Base-by-base conservation (phyloP, 108 stramenopile genomes). In the Asterionellopsis glacialis region DNA sequence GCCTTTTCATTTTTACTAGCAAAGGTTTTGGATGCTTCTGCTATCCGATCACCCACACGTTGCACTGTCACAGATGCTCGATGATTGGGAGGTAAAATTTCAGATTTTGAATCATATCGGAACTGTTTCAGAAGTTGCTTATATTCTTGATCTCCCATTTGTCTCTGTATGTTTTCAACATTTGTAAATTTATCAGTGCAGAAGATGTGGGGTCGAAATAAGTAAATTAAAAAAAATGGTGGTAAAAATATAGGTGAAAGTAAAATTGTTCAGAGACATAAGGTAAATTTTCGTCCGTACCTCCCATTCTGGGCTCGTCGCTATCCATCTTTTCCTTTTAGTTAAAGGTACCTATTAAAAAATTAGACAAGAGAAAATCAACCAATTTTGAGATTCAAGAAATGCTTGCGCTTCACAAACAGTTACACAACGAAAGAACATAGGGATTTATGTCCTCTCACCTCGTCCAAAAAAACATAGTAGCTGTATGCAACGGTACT, bases 21-120 rank as follows among this genome's bases (percentile, higher is more conserved):
- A 19, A 65, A 57, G 41, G 65, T 61, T 38, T 74, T 45, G 7
- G 91, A 79, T 9, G 83, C 85, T 39, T 66, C 40, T n/a, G 81
- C 81, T 63, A 92, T 87, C 12, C 91, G 83, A 7, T 60, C 33
- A 19, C 91, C 91, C 0, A 88, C 91, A 13, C 87, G 63, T 51
- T 74, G 65, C 0, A 92, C 82, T 11, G 87, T 87, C 6, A 76
- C 59, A 12, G 78, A 71, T 9, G 87, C 84, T 16, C 83, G 69
- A 69, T 92, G 91, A 59, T 79, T 27, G 0, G 48, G 41, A 24
- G 87, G 91, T 38, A 92, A 62, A 10, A 89, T 75, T 13, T 68
- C 41, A n/a, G 54, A 45, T 33, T 33, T 33, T 5, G 33, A 7
- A 41, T 73, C 61, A 27, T 57, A 39, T 56, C 47, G 45, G 67